A percentile compares a stretch with the other conserved stretches of the same genome.
Evolutionary conservation across 2,329 filamentous ascomycete species (phyloP).

Genomic region (Pseudopithomyces chartarum): DNA sequence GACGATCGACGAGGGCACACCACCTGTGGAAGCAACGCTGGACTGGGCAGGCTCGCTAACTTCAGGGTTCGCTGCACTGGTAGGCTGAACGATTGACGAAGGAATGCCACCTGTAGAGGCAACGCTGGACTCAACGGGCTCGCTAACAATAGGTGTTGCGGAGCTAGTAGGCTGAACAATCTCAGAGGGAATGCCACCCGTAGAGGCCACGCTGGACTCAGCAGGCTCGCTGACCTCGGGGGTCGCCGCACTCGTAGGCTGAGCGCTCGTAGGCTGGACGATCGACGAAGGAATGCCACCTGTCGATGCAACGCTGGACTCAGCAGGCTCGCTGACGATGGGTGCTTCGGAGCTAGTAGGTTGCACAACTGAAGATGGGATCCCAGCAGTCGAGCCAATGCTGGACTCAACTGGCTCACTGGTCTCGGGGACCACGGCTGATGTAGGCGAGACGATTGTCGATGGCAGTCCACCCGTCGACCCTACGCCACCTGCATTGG

Average conservation of each 20-base stretch:
- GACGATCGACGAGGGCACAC: conserved; percentile 3
- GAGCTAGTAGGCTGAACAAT: conserved; percentile 6
- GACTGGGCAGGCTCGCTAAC: not conserved
- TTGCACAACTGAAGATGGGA: conserved; percentile 1
- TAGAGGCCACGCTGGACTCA: not conserved
- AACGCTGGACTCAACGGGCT: not conserved
- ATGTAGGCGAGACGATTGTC: not conserved
- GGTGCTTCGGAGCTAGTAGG: conserved; percentile 2
- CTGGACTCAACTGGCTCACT: not conserved
- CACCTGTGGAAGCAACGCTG: conserved; percentile 4
- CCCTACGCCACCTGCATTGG: not conserved
- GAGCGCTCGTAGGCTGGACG: not conserved
- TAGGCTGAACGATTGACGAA: conserved; percentile 3
- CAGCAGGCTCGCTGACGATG: not conserved
- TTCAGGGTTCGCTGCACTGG: not conserved
- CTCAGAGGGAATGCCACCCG: not conserved
- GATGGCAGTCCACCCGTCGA: not conserved
- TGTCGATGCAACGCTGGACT: not conserved
- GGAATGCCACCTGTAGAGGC: conserved; percentile 1
- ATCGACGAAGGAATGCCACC: not conserved
- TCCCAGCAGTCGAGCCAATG: not conserved
- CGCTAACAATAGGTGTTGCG: not conserved
- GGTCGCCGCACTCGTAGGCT: not conserved
- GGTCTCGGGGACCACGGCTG: not conserved
- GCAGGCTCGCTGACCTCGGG: not conserved